Evolutionary conservation across 148 eudicot genomes (phyloP), one percentile per base, ranked within the genome.

Genomic region (Camellia granthamiana): DNA sequence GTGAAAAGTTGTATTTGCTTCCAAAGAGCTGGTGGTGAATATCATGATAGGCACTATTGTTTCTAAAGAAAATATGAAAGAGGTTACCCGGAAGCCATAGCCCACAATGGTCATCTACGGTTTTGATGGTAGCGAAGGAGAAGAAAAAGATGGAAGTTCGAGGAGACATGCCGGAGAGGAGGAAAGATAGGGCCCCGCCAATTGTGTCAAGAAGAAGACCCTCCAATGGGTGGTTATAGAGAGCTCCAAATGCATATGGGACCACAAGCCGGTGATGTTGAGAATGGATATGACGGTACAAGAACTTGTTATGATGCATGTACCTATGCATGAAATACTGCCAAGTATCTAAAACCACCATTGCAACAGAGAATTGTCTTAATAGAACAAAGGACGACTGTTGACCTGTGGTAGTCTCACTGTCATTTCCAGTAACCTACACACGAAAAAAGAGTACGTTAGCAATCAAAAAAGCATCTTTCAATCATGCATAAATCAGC

Each of bases 1-100:
- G 98, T 0, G 98, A 93, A 80, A 85, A 96, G 83, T 96, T 93
- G 83, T 87, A 96, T 77, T 96, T 93, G 70, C 79, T 93, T 59
- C 98, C 98, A 70, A 89, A 93, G 21, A 92, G 97, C 86, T 95
- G 98, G 81, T 95, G 98, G 78, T 95, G 98, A 76, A 96, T 84
- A 84, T 96, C 99, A 73, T 96, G 99, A 78, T 93, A 93, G 43
- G 98, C 98, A 23, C 92, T 89, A 61, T 96, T 96, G 69, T 96
- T 96, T 56, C 80, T 85, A 80, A 96, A 96, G 67, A 93, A 81
- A 43, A 86, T 1, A 46, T 96, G 98, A 86, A 93, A 93, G 16
- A 85, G 88, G 77, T 93, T 96, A 49, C 98, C 91, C 1, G 97
- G 97, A 58, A 96, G 87, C 98, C 94, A 90, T 44, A 93, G 85